Evolutionary conservation across 495 filamentous ascomycete genomes (phyloP).

Genomic region (Tuber brumale): DNA sequence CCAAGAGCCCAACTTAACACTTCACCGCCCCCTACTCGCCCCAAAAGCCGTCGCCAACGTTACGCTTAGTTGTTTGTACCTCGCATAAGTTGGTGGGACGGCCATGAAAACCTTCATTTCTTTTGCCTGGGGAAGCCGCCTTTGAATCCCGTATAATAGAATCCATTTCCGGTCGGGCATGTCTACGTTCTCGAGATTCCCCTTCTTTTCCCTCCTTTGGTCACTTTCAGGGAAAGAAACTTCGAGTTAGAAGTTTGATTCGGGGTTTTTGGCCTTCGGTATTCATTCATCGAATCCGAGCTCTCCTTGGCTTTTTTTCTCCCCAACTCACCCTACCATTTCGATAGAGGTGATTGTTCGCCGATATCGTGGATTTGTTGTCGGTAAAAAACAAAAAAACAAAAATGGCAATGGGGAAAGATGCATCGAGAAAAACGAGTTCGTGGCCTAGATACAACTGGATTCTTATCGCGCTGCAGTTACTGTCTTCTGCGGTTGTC

Average conservation of each 20-base stretch:
- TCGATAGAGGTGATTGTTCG: not conserved
- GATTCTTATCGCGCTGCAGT: constrained; percentile 22
- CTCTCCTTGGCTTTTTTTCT: not conserved
- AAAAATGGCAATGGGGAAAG: not conserved
- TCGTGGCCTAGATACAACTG: constrained; percentile 27
- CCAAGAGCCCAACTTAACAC: not conserved
- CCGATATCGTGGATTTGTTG: not conserved
- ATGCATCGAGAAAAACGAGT: constrained; percentile 15
- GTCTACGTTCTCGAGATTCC: not conserved
- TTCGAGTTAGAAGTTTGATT: not conserved
- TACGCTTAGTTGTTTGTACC: not conserved
- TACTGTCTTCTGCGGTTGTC: constrained; percentile 22
- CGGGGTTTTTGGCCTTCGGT: not conserved
- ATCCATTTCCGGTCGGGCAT: not conserved
- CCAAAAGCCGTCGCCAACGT: not conserved
- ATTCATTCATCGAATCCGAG: not conserved
- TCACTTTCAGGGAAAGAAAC: not conserved
- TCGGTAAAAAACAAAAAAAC: not conserved
- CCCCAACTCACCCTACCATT: not conserved
- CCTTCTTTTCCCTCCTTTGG: not conserved
- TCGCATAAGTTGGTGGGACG: not conserved
- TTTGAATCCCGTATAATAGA: not conserved
- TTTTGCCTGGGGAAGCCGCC: not conserved
- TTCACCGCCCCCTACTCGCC: not conserved
- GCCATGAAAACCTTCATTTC: not conserved